Conservation (phyloP, 1,284 basidiomycete species). For the Veloboletus limbatus region DNA sequence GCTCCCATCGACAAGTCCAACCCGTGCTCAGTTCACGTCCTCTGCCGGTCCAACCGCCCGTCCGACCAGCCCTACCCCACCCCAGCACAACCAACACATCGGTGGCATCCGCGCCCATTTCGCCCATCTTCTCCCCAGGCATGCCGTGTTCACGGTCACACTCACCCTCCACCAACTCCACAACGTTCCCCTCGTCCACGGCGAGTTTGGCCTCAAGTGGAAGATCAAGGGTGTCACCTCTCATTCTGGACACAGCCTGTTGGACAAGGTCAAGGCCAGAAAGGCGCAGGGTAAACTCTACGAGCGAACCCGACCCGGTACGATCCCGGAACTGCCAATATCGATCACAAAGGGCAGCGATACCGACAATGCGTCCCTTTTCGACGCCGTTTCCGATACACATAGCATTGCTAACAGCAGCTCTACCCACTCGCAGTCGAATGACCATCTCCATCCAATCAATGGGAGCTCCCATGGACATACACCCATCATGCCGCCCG, state of each 20-base stretch:
- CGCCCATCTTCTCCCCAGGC: slow-evolving; percentile 32
- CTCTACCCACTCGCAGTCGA: slow-evolving; percentile 24
- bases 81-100: slow-evolving; percentile 4
- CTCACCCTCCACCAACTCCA: slow-evolving; percentile 70
- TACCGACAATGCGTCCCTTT: slow-evolving; percentile 28
- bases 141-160: slow-evolving; percentile 62
- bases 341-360: slow-evolving; percentile 22
- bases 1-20: slow-evolving; percentile 3
- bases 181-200: slow-evolving; percentile 72
- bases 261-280: slow-evolving; percentile 38
- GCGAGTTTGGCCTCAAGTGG: slow-evolving; percentile 76
- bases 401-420: slow-evolving; percentile 30
- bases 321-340: background rate
- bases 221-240: slow-evolving; percentile 65
- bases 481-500: background rate
- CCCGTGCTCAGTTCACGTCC: background rate
- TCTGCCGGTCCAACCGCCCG: slow-evolving; percentile 1
- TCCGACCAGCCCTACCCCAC: slow-evolving; percentile 8
- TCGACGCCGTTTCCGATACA: slow-evolving; percentile 27
- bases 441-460: slow-evolving; percentile 11
- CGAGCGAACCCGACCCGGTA: slow-evolving; percentile 20
- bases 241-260: slow-evolving; percentile 37
- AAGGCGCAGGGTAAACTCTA: slow-evolving; percentile 35
- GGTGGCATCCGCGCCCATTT: slow-evolving; percentile 32
- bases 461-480: background rate